phyloP scores from a whole-genome alignment of 306 rosid genomes.

The Vachellia pachyceras region DNA sequence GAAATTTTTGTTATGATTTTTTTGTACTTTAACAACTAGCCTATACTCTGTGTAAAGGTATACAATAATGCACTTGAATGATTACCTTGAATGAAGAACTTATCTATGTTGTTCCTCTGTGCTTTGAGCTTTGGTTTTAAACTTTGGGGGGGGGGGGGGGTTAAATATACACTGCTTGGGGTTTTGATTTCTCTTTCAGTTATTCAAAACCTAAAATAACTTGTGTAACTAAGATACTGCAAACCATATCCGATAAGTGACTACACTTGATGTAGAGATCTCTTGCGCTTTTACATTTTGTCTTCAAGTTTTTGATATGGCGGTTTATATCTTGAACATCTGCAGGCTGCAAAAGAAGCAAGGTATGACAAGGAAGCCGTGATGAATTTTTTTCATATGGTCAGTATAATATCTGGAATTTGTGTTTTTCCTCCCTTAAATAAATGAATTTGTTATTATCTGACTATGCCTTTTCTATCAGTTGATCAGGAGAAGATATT shows the following conservation, averaged over 20 bases:
- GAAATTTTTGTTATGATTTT: background rate
- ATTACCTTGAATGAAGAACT: background rate
- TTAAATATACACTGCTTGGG: background rate
- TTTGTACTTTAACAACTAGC: background rate
- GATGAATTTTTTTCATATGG: slow-evolving; percentile 69
- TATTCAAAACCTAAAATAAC: background rate
- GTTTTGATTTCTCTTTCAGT: slow-evolving; percentile 19
- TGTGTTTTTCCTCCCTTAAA: background rate
- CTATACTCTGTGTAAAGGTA: background rate
- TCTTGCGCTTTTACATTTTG: background rate
- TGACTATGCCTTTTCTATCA: slow-evolving; percentile 40
- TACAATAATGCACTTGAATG: background rate
- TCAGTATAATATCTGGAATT: slow-evolving; percentile 37
- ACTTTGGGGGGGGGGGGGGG: background rate
- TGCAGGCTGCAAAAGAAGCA: slow-evolving; percentile 76
- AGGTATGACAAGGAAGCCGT: slow-evolving; percentile 84
- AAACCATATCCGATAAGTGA: background rate
- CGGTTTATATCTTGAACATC: slow-evolving; percentile 30
- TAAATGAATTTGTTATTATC: slow-evolving; percentile 9
- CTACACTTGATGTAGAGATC: background rate
- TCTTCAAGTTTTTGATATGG: background rate
- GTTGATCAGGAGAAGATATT: slow-evolving; percentile 74
- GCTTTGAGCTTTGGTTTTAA: slow-evolving; percentile 16
- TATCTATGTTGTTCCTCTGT: slow-evolving; percentile 3
- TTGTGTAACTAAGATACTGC: background rate